Conservation (phyloP, 495 filamentous ascomycete species). For the Tuber microsphaerosporum region DNA sequence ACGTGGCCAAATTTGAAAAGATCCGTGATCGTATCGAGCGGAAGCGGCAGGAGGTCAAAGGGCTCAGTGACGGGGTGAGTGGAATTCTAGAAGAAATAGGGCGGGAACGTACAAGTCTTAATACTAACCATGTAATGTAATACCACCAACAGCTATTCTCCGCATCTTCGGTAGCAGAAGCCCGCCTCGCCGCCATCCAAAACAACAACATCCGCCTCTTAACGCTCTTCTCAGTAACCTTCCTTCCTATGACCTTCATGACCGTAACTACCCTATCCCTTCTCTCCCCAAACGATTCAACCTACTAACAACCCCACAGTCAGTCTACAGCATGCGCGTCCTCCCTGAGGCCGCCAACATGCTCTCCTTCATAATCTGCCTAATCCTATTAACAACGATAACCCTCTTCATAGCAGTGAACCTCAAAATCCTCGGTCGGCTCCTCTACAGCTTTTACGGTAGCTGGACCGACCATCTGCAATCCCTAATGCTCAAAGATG, state of each 20-base stretch:
- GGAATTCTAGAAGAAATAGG: background rate
- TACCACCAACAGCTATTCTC: constrained; percentile 4
- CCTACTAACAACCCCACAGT: background rate
- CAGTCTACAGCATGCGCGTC: constrained; percentile 7
- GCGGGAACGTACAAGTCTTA: background rate
- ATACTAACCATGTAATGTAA: background rate
- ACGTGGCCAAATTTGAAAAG: background rate
- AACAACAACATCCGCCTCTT: constrained; percentile 13
- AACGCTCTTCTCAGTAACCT: constrained; percentile 9
- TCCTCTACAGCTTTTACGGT: background rate
- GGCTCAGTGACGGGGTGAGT: background rate
- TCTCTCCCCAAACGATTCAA: background rate
- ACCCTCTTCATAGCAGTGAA: constrained; percentile 13
- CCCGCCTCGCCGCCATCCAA: constrained; percentile 6
- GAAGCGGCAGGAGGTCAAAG: constrained; percentile 5
- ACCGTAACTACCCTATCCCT: constrained; percentile 19
- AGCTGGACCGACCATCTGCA: background rate
- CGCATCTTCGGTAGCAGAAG: constrained; percentile 4
- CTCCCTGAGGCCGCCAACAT: constrained; percentile 3
- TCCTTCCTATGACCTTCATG: constrained; percentile 15
- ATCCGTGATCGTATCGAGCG: constrained; percentile 3
- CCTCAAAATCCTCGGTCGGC: constrained; percentile 4
- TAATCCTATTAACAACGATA: background rate
- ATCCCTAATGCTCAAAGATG: background rate
- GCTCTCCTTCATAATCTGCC: constrained; percentile 6